Evolutionary conservation across 1,139 yeast species (phyloP).

Genomic region (Arxiozyma slooffiae): DNA sequence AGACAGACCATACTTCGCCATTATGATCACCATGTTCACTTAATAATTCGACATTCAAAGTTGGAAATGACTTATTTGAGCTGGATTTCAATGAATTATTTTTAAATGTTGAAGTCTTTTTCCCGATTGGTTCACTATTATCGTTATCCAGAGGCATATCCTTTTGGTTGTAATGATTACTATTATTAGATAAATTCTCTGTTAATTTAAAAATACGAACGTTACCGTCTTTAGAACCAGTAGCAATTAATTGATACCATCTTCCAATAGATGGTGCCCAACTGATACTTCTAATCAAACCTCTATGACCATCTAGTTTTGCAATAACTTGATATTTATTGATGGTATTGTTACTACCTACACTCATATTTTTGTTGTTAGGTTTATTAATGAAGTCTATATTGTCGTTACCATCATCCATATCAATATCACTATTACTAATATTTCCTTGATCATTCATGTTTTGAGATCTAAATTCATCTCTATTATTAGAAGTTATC

Average conservation of each 20-base stretch:
- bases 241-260: conserved; percentile 77
- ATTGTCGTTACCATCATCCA: not conserved
- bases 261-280: conserved; percentile 99
- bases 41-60: conserved; percentile 39
- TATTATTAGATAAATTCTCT: conserved; percentile 29
- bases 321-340: conserved; percentile 38
- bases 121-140: conserved; percentile 4
- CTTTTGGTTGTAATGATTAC: conserved; percentile 4
- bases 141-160: not conserved
- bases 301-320: conserved; percentile 64
- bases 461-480: not conserved
- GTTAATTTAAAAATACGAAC: conserved; percentile 74
- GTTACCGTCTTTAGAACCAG: conserved; percentile 91
- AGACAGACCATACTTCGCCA: conserved; percentile 91
- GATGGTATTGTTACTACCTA: not conserved
- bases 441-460: not conserved
- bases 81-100: not conserved
- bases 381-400: not conserved
- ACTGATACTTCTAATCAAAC: conserved; percentile 76
- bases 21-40: conserved; percentile 65
- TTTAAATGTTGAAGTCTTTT: conserved; percentile 6
- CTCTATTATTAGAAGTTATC: not conserved
- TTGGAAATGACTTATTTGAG: conserved; percentile 4
- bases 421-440: not conserved
- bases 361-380: not conserved